These are phyloP conservation scores for Rosa hybrid DNA, from an alignment of 331 rosid species.

Conservation along the genomic window DNA sequence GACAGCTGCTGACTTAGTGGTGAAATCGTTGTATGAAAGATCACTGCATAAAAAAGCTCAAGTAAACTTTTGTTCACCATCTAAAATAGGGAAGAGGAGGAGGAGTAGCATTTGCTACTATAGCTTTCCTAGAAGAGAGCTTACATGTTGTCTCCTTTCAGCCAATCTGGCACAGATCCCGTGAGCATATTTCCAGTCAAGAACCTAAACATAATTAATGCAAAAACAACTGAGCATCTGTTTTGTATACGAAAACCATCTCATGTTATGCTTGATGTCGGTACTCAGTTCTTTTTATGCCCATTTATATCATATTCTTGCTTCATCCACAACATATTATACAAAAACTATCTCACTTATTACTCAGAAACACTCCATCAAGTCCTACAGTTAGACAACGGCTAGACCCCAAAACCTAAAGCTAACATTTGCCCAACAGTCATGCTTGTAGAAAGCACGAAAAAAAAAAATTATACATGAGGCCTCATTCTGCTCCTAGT, in stretches of 20 bases:
- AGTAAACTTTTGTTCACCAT: background rate
- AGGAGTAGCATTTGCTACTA: background rate
- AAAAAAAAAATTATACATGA: background rate
- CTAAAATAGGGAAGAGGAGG: background rate
- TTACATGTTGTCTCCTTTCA: conserved; percentile 41
- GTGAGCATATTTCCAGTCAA: conserved; percentile 66
- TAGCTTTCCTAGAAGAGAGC: conserved; percentile 26
- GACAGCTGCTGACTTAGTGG: conserved; percentile 18
- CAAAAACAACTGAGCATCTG: background rate
- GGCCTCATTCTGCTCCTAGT: background rate
- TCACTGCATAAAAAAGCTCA: conserved; percentile 49
- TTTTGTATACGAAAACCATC: background rate
- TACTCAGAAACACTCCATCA: background rate
- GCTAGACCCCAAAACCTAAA: background rate
- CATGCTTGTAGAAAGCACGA: background rate
- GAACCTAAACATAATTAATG: conserved; percentile 39
- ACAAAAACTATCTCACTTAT: background rate
- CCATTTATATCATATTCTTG: background rate
- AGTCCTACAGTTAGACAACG: background rate
- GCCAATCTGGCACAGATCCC: conserved; percentile 62
- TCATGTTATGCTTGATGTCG: background rate
- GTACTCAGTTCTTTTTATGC: background rate
- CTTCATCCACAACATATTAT: background rate
- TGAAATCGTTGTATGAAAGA: conserved; percentile 74
- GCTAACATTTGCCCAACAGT: background rate